A percentile compares a stretch with the other conserved stretches of the same genome.
phyloP scores from a whole-genome alignment of 768 basidiomycete species.

The Lactarius pseudohatsudake region DNA sequence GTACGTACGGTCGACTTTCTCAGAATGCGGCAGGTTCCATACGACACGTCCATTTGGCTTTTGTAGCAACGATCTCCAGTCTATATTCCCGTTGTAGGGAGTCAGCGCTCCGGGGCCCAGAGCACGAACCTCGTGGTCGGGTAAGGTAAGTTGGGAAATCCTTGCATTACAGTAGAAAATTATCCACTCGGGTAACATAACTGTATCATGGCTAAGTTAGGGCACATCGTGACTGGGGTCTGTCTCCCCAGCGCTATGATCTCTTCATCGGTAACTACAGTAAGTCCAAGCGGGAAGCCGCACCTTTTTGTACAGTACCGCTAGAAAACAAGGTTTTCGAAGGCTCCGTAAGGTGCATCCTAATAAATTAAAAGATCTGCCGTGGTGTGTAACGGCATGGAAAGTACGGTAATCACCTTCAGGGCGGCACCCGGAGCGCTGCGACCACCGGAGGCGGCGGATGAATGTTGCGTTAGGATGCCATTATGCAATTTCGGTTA shows the following conservation, averaged over 20 bases:
- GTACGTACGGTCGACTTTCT: not conserved
- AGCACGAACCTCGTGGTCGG: not conserved
- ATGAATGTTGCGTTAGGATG: constrained; percentile 11
- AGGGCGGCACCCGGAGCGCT: not conserved
- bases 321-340: not conserved
- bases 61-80: constrained; percentile 1
- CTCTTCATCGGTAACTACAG: not conserved
- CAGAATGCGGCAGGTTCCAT: not conserved
- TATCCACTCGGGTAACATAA: not conserved
- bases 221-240: not conserved
- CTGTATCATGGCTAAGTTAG: not conserved
- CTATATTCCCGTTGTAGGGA: not conserved
- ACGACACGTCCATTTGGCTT: not conserved
- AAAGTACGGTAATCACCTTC: constrained; percentile 3
- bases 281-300: not conserved
- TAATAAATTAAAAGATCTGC: constrained; percentile 18
- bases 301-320: not conserved
- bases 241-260: not conserved
- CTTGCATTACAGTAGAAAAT: no score
- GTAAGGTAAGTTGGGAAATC: not conserved
- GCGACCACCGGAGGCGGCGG: not conserved
- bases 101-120: not conserved
- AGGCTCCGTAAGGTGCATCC: constrained; percentile 1
- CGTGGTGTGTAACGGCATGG: constrained; percentile 4
- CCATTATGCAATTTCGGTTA: constrained; percentile 9